A percentile compares a stretch with the other conserved stretches of the same genome.
Evolutionary conservation across 2,329 filamentous ascomycete species (phyloP).

Genomic region (Allantophomopsis cytisporea): DNA sequence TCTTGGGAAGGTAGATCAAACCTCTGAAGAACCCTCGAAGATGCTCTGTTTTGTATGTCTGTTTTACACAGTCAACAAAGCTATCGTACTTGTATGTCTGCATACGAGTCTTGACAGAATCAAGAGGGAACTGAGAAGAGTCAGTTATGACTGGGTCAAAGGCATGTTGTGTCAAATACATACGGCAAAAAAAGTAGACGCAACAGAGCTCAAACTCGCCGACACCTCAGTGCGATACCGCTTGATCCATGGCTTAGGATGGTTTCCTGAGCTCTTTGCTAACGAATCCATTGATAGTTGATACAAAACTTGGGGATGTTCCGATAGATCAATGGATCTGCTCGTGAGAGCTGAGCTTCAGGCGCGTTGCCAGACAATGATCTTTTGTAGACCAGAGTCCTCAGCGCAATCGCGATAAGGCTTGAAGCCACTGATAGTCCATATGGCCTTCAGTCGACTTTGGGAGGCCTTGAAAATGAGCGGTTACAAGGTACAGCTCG

Average conservation of each 20-base stretch:
- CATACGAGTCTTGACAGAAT: conserved; percentile 84
- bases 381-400: conserved; percentile 39
- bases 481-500: not conserved
- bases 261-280: conserved; percentile 9
- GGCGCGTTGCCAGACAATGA: conserved; percentile 27
- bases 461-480: not conserved
- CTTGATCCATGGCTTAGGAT: conserved; percentile 48
- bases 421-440: conserved; percentile 36
- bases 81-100: conserved; percentile 72
- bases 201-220: conserved; percentile 61
- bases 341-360: conserved; percentile 24
- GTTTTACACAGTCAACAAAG: conserved; percentile 59
- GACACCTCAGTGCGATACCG: conserved; percentile 70
- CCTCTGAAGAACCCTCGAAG: conserved; percentile 70
- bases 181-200: conserved; percentile 64
- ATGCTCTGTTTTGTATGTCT: conserved; percentile 65
- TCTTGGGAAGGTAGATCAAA: conserved; percentile 21
- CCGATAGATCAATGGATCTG: conserved; percentile 18
- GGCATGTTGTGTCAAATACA: conserved; percentile 10
- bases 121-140: conserved; percentile 51
- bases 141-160: not conserved
- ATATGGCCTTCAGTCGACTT: conserved; percentile 25
- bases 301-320: conserved; percentile 11
- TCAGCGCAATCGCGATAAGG: conserved; percentile 47
- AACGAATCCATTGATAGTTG: conserved; percentile 14